Conservation (phyloP, 225 moss, liverwort and hornwort genomes). For the Physcomitrium patens region DNA sequence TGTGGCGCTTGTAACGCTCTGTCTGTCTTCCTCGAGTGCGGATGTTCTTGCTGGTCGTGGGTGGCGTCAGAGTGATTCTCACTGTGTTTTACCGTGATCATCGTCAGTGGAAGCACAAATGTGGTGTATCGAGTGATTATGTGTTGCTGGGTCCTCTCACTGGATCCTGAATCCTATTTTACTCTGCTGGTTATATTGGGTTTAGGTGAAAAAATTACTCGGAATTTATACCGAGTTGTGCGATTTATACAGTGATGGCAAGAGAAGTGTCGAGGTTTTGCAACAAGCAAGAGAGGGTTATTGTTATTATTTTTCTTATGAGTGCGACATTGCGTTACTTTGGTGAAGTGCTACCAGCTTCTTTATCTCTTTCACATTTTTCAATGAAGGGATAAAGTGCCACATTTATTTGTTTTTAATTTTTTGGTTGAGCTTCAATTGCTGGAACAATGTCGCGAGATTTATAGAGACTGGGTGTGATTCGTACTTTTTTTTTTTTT, state of each 20-base stretch:
- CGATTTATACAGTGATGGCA: not conserved
- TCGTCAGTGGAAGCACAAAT: not conserved
- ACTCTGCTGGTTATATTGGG: not conserved
- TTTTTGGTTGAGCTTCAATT: not conserved
- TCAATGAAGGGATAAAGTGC: too few species aligned
- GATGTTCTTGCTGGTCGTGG: not conserved
- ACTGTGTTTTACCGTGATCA: not conserved
- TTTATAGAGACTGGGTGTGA: constrained; percentile 9
- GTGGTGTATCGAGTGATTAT: constrained; percentile 1
- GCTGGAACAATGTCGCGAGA: not conserved
- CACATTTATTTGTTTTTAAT: constrained; percentile 7
- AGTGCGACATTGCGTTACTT: constrained; percentile 10
- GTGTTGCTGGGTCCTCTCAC: not conserved
- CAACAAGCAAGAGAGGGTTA: not conserved
- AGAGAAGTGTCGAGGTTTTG: constrained; percentile 4
- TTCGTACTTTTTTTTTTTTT: too few species aligned
- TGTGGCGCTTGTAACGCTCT: not conserved
- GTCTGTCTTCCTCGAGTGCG: not conserved
- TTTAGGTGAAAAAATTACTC: not conserved
- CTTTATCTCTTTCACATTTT: too few species aligned
- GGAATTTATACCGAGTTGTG: not conserved
- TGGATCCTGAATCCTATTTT: constrained; percentile 18
- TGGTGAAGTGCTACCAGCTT: not conserved
- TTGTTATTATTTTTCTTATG: not conserved
- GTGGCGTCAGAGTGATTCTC: constrained; percentile 1